Conservation (phyloP, 2,329 filamentous ascomycete species). For the Arthrinium puccinioides region DNA sequence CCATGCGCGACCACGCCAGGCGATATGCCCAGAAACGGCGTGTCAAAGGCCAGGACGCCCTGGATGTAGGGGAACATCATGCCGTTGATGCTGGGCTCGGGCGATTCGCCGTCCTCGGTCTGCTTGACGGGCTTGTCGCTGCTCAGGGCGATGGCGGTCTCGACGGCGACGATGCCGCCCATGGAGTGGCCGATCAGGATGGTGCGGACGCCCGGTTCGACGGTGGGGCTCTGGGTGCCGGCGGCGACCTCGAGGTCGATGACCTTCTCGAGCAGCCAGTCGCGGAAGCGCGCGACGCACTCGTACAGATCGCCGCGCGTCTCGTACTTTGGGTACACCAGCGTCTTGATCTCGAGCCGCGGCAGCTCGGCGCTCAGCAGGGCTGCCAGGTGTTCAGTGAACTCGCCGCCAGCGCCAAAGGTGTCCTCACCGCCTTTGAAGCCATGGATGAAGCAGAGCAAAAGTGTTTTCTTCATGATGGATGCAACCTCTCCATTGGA, state of each 20-base stretch:
- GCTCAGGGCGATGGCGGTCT: conserved; percentile 69
- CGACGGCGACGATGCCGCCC: conserved; percentile 91
- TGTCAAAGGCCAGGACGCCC: conserved; percentile 88
- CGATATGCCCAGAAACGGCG: conserved; percentile 77
- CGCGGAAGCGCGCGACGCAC: conserved; percentile 65
- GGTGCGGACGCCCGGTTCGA: conserved; percentile 22
- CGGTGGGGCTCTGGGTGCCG: conserved; percentile 28
- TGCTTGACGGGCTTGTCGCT: conserved; percentile 44
- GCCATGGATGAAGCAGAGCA: conserved; percentile 81
- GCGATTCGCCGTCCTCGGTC: conserved; percentile 29
- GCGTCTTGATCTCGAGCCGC: conserved; percentile 56
- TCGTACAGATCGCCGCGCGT: conserved; percentile 70
- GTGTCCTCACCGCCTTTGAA: conserved; percentile 82
- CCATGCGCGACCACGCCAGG: conserved; percentile 79
- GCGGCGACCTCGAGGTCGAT: conserved; percentile 89
- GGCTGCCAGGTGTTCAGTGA: conserved; percentile 64
- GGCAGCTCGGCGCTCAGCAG: conserved; percentile 60
- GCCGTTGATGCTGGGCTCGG: conserved; percentile 34
- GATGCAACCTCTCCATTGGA: not conserved
- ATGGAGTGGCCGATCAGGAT: conserved; percentile 31
- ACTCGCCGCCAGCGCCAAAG: conserved; percentile 58
- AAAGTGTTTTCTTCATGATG: conserved; percentile 72
- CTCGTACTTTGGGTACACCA: conserved; percentile 76
- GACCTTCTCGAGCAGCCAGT: conserved; percentile 85
- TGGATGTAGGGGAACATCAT: conserved; percentile 94